Evolutionary conservation across 2,329 filamentous ascomycete genomes (phyloP), one percentile per base, ranked within the genome.

Genomic region (Podosphaera xanthii): DNA sequence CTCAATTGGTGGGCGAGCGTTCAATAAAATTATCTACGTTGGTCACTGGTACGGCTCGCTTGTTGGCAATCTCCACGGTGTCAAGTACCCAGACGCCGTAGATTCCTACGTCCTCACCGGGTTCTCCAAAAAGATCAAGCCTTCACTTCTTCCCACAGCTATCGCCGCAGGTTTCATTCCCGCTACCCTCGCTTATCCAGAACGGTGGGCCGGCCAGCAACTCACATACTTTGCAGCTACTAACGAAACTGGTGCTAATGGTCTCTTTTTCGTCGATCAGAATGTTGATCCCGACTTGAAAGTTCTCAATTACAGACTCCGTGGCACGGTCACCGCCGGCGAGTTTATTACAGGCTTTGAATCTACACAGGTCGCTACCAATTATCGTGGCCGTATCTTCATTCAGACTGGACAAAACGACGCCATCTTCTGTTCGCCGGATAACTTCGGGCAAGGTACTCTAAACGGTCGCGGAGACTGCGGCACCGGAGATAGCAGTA

Each of bases 51-150:
- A 62, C 36, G 68, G 67, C 22, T 66, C 65, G 3, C 59, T 65
- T 10, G 42, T 65, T 3, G 63, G 60, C 12, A 65, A 66, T 59
- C 53, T 54, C 7, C 54, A 68, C 10, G 64, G 62, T 22, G 44
- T 59, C 3, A 60, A 64, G 49, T 67, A 67, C 50, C 66, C 67
- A 2, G 22, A 53, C 8, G 66, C 67, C 54, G 60, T 65, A 33
- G 64, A 68, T 60, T 62, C 64, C 14, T 60, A 61, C 2, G 62
- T 68, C 42, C 63, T 70, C 31, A 68, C 66, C 4, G 67, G 67
- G 33, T 66, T 62, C 35, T 48, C 54, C 6, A 8, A 38, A 9
- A 57, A 57, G 22, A 44, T 57, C 22, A 34, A 40, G 22, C n/a
- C 55, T 12, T 44, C 35, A 30, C 38, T 57, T 10, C 31, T 34